Percentiles rank a stretch among this genome's conserved stretches.
phyloP scores from a whole-genome alignment of 352 stramenopile genomes.

The Globisporangium uncinulatum region DNA sequence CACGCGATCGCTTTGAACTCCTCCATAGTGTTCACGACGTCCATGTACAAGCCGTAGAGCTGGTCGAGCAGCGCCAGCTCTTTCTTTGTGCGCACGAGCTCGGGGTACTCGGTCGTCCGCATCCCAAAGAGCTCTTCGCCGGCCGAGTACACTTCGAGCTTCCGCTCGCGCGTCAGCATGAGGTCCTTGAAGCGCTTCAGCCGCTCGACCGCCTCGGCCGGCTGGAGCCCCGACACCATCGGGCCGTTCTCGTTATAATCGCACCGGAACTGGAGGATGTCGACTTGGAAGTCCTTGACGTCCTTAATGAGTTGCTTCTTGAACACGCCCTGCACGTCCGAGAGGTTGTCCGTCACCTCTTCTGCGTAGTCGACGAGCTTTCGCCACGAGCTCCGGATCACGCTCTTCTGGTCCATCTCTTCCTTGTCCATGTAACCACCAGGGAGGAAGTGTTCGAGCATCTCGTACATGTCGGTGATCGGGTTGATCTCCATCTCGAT shows the following conservation, averaged over 20 bases:
- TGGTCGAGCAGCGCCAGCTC: conserved; percentile 83
- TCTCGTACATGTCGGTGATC: conserved; percentile 87
- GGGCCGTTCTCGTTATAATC: conserved; percentile 64
- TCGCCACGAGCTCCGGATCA: conserved; percentile 76
- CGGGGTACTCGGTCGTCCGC: conserved; percentile 63
- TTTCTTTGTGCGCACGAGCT: conserved; percentile 85
- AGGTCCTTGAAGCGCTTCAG: conserved; percentile 86
- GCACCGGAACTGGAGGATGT: conserved; percentile 56
- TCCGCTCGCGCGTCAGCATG: conserved; percentile 64
- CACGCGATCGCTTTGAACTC: conserved; percentile 60
- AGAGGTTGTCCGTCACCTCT: conserved; percentile 83
- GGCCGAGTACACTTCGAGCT: conserved; percentile 82
- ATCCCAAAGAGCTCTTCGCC: conserved; percentile 90
- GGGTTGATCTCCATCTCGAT: conserved; percentile 90
- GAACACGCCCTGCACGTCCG: conserved; percentile 80
- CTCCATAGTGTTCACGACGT: conserved; percentile 75
- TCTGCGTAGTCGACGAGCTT: conserved; percentile 88
- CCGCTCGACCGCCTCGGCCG: conserved; percentile 75
- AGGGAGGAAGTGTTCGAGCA: conserved; percentile 86
- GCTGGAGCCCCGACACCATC: conserved; percentile 72
- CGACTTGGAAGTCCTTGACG: conserved; percentile 78
- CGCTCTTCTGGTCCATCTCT: conserved; percentile 90
- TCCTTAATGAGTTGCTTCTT: conserved; percentile 90
- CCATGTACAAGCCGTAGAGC: conserved; percentile 87
- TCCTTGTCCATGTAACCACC: conserved; percentile 84